phyloP scores from a whole-genome alignment of 202 grass and related monocot genomes.

The Carex sylvatica region DNA sequence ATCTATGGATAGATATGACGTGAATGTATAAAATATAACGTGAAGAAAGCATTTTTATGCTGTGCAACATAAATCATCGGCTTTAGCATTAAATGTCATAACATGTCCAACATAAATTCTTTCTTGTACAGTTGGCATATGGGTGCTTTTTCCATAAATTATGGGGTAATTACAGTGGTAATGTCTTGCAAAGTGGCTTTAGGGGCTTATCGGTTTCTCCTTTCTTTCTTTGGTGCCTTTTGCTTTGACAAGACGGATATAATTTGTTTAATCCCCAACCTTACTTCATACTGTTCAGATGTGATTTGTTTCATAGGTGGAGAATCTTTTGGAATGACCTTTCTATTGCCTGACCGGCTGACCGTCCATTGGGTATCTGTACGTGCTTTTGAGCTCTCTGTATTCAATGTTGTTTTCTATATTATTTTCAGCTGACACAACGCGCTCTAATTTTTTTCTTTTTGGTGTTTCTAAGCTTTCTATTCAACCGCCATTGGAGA shows the following conservation, averaged over 20 bases:
- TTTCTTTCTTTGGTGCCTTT: slow-evolving; percentile 31
- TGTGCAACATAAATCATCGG: too few species aligned
- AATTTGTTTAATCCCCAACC: slow-evolving; percentile 19
- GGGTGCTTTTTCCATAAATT: slow-evolving; percentile 21
- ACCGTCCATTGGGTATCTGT: slow-evolving; percentile 18
- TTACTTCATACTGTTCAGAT: slow-evolving; percentile 1
- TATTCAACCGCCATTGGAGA: slow-evolving; percentile 27
- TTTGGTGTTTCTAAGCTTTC: slow-evolving; percentile 4
- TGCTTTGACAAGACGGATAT: slow-evolving; percentile 45
- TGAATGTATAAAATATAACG: too few species aligned
- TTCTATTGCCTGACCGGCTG: slow-evolving; percentile 21
- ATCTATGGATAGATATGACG: too few species aligned
- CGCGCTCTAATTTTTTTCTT: neutral
- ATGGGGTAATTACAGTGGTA: slow-evolving; percentile 14
- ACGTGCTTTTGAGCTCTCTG: neutral
- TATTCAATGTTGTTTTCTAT: neutral
- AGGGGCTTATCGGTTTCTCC: slow-evolving; percentile 15
- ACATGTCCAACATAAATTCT: slow-evolving; percentile 2
- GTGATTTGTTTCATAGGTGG: slow-evolving; percentile 38
- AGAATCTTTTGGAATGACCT: slow-evolving; percentile 53
- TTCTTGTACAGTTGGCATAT: slow-evolving; percentile 11
- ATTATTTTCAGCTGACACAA: neutral
- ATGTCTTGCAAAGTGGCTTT: slow-evolving; percentile 8
- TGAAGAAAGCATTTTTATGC: too few species aligned
- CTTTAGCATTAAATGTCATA: slow-evolving; percentile 1